Conservation (phyloP, 164 flowering plant genomes). For the Umbilicus rupestris region DNA sequence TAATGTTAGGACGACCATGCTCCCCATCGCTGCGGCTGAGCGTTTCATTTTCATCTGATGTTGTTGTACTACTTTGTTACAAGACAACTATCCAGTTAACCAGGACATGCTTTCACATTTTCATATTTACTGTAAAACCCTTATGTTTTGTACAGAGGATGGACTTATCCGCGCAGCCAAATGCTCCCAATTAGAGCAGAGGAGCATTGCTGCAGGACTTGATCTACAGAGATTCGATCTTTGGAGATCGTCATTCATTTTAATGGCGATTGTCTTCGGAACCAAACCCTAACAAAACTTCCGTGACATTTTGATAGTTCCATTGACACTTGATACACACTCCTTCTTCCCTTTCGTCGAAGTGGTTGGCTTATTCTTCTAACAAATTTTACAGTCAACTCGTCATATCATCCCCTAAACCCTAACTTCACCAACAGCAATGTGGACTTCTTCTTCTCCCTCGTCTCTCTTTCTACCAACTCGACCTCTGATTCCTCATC, state of each 20-base stretch:
- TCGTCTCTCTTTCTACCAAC: not conserved
- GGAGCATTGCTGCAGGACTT: not conserved
- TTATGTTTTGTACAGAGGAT: not conserved
- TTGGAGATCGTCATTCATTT: not conserved
- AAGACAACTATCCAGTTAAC: not conserved
- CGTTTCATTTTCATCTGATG: not conserved
- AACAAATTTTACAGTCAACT: not conserved
- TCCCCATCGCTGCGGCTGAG: conserved; percentile 1
- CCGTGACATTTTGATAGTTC: not conserved
- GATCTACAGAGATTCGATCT: not conserved
- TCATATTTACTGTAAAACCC: too few relatives aligned
- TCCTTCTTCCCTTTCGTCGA: too few relatives aligned
- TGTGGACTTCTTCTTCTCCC: conserved; percentile 1
- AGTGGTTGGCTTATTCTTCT: too few relatives aligned
- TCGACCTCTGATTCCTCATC: not conserved
- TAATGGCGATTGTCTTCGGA: not conserved
- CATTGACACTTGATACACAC: too few relatives aligned
- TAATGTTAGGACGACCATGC: not conserved
- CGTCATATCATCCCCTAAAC: not conserved
- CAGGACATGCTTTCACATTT: too few relatives aligned
- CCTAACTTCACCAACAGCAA: not conserved
- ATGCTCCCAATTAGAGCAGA: not conserved
- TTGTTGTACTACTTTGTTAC: not conserved
- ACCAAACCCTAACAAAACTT: not conserved
- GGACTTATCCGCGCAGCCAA: not conserved